Base-by-base conservation (phyloP, 2,329 filamentous ascomycete genomes). In the Fusarium protoensiforme region DNA sequence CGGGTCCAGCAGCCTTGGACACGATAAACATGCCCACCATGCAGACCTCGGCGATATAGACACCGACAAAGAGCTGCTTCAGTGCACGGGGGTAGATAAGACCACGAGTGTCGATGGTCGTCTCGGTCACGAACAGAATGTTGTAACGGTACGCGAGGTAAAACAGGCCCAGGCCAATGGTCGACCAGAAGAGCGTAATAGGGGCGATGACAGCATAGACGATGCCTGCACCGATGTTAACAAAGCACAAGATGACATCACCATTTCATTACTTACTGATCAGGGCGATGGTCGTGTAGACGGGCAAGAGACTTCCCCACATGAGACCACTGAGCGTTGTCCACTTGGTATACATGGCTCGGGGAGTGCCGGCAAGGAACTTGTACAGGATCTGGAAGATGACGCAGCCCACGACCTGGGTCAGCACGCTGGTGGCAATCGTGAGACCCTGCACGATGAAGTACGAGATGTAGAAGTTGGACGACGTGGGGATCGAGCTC, bases 391-490 rank as follows among this genome's bases (percentile, higher is more conserved):
- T 73, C 39, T 91, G 89, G 79, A 93, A 92, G 61, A 95, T 81
- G 66, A 95, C 82, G 66, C 96, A 86, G 14, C 92, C 84, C 3
- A 84, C 78, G 14, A 85, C 93, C 78, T 95, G 93, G 41, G 95
- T 88, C 14, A 98, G 82, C 14, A 92, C 90, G 61, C 90, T 88
- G 1, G 92, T 88, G n/a, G 94, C 92, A 73, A 95, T 90, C 0
- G 91, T 92, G 57, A 97, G 85, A 59, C 94, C 95, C 81, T 98
- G 94, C 1, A 98, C 86, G 43, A 97, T 90, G 74, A 98, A 95
- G 84, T 97, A 98, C 16, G 83, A 94, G 61, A 98, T 92, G 84
- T 98, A 99, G 79, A 98, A 97, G 84, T 97, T 98, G 72, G 95
- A 95, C 0, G 94, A 91, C 48, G 89, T 92, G 14, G 96, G 96